Base-by-base conservation (phyloP, 805 yeast species). In the Metschnikowia lachancei region DNA sequence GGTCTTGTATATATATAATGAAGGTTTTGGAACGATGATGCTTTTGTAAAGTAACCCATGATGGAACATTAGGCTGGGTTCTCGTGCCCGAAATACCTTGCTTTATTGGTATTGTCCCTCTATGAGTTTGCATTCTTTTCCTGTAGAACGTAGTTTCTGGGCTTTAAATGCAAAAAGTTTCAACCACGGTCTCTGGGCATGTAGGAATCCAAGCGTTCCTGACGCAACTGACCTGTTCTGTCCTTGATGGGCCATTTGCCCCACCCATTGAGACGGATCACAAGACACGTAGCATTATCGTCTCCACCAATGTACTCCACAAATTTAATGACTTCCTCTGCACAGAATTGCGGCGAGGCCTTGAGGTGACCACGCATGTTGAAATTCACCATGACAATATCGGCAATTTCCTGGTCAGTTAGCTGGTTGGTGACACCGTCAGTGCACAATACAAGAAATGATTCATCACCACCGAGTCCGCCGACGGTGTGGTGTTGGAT, bases 211-310 rank as follows among this genome's bases (percentile, higher is more conserved):
- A 86, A 65, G 55, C 87, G 76, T 48, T 83, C 83, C 63, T 87
- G 96, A 52, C 99, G 75, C 46, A 80, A 64, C 37, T 75, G 77
- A 0, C 97, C 97, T 0, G 97, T 89, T 39, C 95, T 70, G 67
- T 92, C 98, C 3, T 73, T 59, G 46, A 77, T 66, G 7, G 94
- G 92, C 97, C 99, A 94, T 45, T 81, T 77, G 5, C 96, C 97
- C 99, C 99, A 94, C 9, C 96, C 96, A 30, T 78, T 75, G 46
- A 94, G 69, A 49, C 95, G 72, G 10, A 92, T 65, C 4, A 94
- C 87, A 51, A 85, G 59, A 62, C 97, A 89, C 2, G 97, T 89
- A n/a, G 98, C 95, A 66, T 94, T 94, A 63, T 94, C 99, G 58
- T 87, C 90, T 2, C 96, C 94, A 12, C 96, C 96, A 8, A 91